A percentile compares a stretch with the other conserved stretches of the same genome.
These are phyloP conservation scores for Lentinula lateritia DNA, from an alignment of 768 basidiomycete genomes.

Conservation along the genomic window DNA sequence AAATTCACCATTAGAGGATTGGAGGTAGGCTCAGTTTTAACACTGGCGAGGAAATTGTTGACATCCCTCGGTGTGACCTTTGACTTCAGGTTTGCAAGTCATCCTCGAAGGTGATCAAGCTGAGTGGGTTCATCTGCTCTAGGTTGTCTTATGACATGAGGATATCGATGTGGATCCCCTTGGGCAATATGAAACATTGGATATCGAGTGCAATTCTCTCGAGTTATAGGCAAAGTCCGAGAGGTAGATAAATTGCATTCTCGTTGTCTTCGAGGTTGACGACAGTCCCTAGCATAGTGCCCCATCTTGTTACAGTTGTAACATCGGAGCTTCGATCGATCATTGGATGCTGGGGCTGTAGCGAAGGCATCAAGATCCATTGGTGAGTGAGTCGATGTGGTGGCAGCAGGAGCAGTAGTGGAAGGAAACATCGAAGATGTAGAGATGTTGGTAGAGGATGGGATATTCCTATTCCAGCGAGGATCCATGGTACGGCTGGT, in stretches of 20 bases:
- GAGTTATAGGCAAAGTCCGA: no score
- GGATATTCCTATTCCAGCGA: not conserved
- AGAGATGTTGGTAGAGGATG: not conserved
- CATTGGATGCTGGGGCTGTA: not conserved
- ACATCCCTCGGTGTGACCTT: not conserved
- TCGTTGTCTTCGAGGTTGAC: not conserved
- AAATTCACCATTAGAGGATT: not conserved
- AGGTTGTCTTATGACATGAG: not conserved
- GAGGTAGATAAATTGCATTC: no score
- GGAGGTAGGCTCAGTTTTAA: not conserved
- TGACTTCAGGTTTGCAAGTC: not conserved
- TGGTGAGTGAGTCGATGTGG: not conserved
- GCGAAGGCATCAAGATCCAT: constrained; percentile 8
- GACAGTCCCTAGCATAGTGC: constrained; percentile 9
- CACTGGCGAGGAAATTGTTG: not conserved
- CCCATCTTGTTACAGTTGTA: constrained; percentile 10
- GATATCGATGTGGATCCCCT: not conserved
- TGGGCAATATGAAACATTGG: not conserved
- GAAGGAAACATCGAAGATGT: not conserved
- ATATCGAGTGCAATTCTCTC: not conserved
- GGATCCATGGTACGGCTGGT: not conserved
- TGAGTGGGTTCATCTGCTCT: not conserved
- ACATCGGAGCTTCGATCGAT: constrained; percentile 6
- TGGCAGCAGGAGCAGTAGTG: not conserved
- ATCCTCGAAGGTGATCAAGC: not conserved